A percentile compares a stretch with the other conserved stretches of the same genome.
Evolutionary conservation across 108 stramenopile species (phyloP).

Genomic region (Fragilariopsis cylindrus): DNA sequence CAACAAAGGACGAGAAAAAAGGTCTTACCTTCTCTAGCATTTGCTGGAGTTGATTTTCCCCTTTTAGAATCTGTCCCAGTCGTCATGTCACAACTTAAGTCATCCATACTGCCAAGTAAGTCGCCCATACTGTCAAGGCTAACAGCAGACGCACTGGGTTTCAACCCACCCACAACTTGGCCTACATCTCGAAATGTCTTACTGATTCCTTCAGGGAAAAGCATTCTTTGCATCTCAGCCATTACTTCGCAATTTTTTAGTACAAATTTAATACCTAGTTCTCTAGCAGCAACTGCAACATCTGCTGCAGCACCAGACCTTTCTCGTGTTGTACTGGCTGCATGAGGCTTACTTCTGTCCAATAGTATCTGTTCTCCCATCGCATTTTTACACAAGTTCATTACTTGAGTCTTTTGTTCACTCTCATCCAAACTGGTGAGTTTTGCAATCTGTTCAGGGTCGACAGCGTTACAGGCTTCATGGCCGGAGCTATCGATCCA

Average conservation of each 20-base stretch:
- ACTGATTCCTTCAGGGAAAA: constrained; percentile 73
- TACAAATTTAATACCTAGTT: constrained; percentile 58
- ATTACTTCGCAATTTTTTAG: constrained; percentile 75
- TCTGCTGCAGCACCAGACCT: constrained; percentile 77
- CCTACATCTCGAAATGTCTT: constrained; percentile 54
- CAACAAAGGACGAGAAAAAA: not conserved
- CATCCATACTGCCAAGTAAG: constrained; percentile 21
- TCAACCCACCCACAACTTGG: constrained; percentile 57
- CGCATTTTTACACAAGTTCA: constrained; percentile 55
- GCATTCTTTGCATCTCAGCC: constrained; percentile 66
- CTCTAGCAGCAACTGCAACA: constrained; percentile 63
- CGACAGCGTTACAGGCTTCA: constrained; percentile 50
- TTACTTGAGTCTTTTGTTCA: constrained; percentile 44
- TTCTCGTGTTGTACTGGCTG: constrained; percentile 65
- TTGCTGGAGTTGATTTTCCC: constrained; percentile 74
- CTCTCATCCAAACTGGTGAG: constrained; percentile 34
- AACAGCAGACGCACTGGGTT: constrained; percentile 68
- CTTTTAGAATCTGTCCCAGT: constrained; percentile 72
- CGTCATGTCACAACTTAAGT: constrained; percentile 35
- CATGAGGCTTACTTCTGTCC: constrained; percentile 64
- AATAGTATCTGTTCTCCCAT: constrained; percentile 63
- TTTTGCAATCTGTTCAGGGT: constrained; percentile 41
- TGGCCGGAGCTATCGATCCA: constrained; percentile 54
- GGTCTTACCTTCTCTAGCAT: constrained; percentile 67
- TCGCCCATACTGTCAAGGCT: constrained; percentile 66